Conservation (phyloP, 2,329 filamentous ascomycete species). For the Fulvia fulva region DNA sequence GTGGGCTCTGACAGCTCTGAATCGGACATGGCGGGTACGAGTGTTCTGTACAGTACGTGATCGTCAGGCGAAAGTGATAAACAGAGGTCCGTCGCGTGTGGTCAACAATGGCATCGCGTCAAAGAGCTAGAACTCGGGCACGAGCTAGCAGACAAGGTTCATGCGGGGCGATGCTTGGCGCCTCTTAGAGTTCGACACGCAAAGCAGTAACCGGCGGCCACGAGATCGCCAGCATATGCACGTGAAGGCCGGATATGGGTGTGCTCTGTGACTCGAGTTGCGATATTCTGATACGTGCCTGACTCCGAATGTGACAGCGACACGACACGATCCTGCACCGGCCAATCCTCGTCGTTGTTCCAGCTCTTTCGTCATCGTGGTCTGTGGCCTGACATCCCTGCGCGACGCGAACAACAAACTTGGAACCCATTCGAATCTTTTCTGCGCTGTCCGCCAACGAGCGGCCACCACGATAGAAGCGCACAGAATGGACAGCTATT, state of each 20-base stretch:
- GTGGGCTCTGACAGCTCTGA: conserved; percentile 2
- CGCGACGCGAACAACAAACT: not conserved
- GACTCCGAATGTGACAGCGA: not conserved
- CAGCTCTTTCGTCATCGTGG: not conserved
- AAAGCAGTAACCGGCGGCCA: not conserved
- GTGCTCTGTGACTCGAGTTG: not conserved
- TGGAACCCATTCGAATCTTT: not conserved
- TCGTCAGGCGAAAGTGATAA: not conserved
- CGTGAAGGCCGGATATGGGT: not conserved
- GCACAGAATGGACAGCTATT: not conserved
- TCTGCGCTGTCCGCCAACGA: not conserved
- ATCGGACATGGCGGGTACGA: conserved; percentile 2
- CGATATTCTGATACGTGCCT: not conserved
- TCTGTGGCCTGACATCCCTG: not conserved
- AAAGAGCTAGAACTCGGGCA: not conserved
- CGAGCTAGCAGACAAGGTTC: not conserved
- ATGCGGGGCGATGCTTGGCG: not conserved
- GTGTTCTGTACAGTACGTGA: not conserved
- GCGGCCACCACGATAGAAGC: not conserved
- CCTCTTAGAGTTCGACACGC: not conserved
- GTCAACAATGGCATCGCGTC: not conserved
- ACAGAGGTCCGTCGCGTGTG: not conserved
- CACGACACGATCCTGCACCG: not conserved
- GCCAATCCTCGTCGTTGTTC: not conserved
- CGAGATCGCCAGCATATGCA: not conserved